Base-by-base conservation (phyloP, 306 rosid species). In the Lablab purpureus region DNA sequence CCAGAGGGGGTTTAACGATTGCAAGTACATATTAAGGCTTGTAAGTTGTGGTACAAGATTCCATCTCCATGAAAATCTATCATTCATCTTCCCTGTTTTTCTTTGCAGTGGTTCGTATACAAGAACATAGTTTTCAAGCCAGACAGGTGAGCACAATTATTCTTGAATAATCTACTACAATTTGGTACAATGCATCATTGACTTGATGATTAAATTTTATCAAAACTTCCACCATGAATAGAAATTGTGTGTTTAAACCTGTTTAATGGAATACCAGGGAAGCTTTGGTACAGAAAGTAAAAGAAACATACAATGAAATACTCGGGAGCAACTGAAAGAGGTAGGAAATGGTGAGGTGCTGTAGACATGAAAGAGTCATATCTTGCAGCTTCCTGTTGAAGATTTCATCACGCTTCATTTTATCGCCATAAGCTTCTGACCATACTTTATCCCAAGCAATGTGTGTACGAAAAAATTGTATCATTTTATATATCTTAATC, bases 61-160 rank as follows among this genome's bases (percentile, higher is more conserved):
- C 11, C 17, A 3, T 67, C 8, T n/a, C 2, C 1, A 25, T 41
- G 68, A 52, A 46, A 45, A 56, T 52, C 12, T 28, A 55, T 54
- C 8, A 79, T 34, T 27, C 58, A 37, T 45, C 23, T 56, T 22
- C 58, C 18, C 1, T 78, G 25, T 65, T 18, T 87, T 40, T 76
- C 51, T 12, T 66, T 83, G 86, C 95, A 93, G 98, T 91, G 93
- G 95, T 93, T 91, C 81, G 90, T 74, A 25, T 94, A 89, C 86
- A 90, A 91, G 88, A 86, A 90, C 83, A 74, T 94, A 76, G 46
- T 91, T 43, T 87, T 80, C 92, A 87, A 90, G 84, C 97, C 98
- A 67, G 94, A 94, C 28, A 73, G 98, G 98, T 93, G 58, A 85
- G 84, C 68, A 15, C 36, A 15, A 19, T 45, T 71, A 81, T 47